Evolutionary conservation across 106 monocot species (phyloP).

Genomic region (Dendrobium chrysotoxum): DNA sequence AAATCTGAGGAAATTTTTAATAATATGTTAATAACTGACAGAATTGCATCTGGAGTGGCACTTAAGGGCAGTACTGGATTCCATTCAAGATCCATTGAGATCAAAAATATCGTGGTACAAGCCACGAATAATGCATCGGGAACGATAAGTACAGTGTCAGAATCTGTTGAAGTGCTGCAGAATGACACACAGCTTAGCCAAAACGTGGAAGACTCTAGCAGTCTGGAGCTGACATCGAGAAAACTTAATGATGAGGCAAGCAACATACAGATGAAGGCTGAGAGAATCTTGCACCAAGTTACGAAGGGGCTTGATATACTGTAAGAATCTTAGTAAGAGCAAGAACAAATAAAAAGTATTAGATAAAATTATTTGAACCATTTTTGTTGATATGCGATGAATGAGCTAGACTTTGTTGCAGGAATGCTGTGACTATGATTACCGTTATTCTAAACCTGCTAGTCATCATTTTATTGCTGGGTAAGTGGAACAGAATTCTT

Average conservation of each 20-base stretch:
- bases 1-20: not conserved
- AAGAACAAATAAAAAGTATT: not conserved
- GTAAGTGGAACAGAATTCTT: conserved; percentile 27
- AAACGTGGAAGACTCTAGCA: conserved; percentile 9
- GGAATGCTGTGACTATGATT: conserved; percentile 38
- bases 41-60: conserved; percentile 60
- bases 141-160: conserved; percentile 58
- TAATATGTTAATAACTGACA: conserved; percentile 8
- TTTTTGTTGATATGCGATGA: not conserved
- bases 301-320: conserved; percentile 58
- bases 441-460: conserved; percentile 36
- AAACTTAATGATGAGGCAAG: conserved; percentile 47
- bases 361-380: not conserved
- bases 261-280: conserved; percentile 47
- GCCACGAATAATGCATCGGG: conserved; percentile 52
- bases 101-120: conserved; percentile 41
- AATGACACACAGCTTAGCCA: conserved; percentile 22
- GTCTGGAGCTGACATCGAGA: conserved; percentile 38
- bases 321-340: conserved; percentile 32
- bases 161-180: conserved; percentile 43
- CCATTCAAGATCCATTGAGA: conserved; percentile 43
- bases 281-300: conserved; percentile 31
- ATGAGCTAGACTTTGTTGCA: conserved; percentile 21
- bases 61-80: conserved; percentile 52
- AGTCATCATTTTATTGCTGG: conserved; percentile 29